Evolutionary conservation across 305 asterid genomes (phyloP).

Genomic region (Solanum chacoense): DNA sequence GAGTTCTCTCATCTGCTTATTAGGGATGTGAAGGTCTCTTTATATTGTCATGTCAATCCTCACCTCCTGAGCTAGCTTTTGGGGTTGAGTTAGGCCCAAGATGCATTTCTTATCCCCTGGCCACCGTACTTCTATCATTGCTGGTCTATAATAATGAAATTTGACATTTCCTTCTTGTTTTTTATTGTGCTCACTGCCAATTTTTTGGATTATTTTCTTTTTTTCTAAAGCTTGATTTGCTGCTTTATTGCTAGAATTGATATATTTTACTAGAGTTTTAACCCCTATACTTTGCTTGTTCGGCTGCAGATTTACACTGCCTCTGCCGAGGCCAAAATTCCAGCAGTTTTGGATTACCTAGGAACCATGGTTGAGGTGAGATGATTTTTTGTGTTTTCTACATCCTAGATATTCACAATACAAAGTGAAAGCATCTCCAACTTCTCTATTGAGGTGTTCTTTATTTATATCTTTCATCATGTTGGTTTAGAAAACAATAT

Average conservation of each 20-base stretch:
- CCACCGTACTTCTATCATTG: neutral
- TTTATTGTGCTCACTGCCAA: neutral
- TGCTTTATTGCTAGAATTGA: neutral
- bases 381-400: slow-evolving; percentile 5
- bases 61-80: neutral
- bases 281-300: neutral
- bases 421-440: neutral
- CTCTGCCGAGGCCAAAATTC: slow-evolving; percentile 85
- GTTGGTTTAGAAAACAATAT: neutral
- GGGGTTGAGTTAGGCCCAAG: neutral
- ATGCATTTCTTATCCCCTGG: neutral
- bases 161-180: slow-evolving; percentile 3
- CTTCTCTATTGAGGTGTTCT: neutral
- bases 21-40: neutral
- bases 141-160: neutral
- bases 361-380: slow-evolving; percentile 81
- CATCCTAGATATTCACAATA: neutral
- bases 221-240: neutral
- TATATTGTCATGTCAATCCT: neutral
- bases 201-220: neutral
- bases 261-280: neutral
- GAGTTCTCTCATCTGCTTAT: neutral
- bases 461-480: neutral
- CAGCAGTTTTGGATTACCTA: slow-evolving; percentile 89
- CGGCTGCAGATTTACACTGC: slow-evolving; percentile 58